Conservation (phyloP, 1,284 basidiomycete species). For the Pulchroboletus neoregius region DNA sequence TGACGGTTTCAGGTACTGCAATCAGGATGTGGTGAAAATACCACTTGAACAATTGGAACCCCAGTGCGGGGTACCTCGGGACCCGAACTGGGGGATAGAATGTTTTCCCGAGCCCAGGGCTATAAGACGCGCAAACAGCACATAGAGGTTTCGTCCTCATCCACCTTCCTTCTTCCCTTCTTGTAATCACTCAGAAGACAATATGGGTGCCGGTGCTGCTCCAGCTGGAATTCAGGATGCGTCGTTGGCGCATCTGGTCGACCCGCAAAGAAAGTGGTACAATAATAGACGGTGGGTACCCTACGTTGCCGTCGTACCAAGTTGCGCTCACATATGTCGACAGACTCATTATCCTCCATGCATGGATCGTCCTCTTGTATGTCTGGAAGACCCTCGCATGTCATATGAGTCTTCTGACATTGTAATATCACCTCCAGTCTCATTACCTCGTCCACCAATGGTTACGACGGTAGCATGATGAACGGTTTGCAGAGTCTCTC, state of each 20-base stretch:
- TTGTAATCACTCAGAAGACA: conserved; percentile 24
- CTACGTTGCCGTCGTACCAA: background rate
- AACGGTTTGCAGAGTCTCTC: conserved; percentile 66
- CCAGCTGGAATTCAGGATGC: conserved; percentile 26
- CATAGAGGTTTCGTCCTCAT: background rate
- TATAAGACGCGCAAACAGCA: conserved; percentile 15
- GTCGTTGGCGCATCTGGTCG: conserved; percentile 53
- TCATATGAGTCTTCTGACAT: conserved; percentile 5
- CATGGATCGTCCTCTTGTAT: conserved; percentile 65
- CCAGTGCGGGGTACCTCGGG: background rate
- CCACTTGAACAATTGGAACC: background rate
- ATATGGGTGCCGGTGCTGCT: conserved; percentile 48
- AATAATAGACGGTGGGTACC: conserved; percentile 59
- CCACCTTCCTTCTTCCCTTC: conserved; percentile 23
- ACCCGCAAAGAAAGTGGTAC: conserved; percentile 66
- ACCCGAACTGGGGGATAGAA: background rate
- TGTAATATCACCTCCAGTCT: conserved; percentile 39
- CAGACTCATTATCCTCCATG: conserved; percentile 60
- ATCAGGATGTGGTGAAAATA: no score
- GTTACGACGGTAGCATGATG: conserved; percentile 77
- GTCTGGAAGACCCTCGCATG: conserved; percentile 18
- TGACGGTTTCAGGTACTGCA: no score
- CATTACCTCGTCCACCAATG: conserved; percentile 73
- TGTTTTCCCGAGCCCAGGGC: conserved; percentile 7
- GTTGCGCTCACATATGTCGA: conserved; percentile 4